Conservation (phyloP, 371 early-diverging fungal genomes). For the Mucor ambiguus region DNA sequence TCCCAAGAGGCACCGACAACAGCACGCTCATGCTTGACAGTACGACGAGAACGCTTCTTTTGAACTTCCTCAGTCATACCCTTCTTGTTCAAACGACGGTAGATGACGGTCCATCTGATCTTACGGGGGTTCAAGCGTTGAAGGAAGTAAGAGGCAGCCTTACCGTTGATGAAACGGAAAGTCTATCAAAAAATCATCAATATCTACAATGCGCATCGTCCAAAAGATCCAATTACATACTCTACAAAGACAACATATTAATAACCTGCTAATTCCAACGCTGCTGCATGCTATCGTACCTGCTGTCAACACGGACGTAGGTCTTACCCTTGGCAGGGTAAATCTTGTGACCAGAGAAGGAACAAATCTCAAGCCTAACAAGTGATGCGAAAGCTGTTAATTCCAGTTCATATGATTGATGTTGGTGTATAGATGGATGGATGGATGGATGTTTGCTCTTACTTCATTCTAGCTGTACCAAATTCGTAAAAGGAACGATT, state of each 20-base stretch:
- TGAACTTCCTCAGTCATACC: constrained; percentile 93
- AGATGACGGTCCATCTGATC: constrained; percentile 96
- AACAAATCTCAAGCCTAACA: constrained; percentile 86
- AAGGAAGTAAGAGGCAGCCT: constrained; percentile 94
- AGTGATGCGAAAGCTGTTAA: background rate
- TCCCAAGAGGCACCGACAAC: constrained; percentile 96
- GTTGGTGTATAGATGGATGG: background rate
- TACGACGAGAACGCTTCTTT: constrained; percentile 95
- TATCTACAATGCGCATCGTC: background rate
- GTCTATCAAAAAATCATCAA: constrained; percentile 49
- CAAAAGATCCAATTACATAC: constrained; percentile 16
- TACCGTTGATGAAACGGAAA: constrained; percentile 96
- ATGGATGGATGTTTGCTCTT: constrained; percentile 16
- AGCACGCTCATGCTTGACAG: constrained; percentile 96
- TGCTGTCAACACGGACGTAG: constrained; percentile 90
- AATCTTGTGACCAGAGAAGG: constrained; percentile 98
- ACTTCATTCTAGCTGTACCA: constrained; percentile 24
- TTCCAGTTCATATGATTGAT: background rate
- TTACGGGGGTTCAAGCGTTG: constrained; percentile 96
- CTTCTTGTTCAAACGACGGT: constrained; percentile 98
- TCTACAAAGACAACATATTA: constrained; percentile 15
- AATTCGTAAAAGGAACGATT: constrained; percentile 21
- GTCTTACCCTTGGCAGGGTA: constrained; percentile 97
- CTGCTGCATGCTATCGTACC: constrained; percentile 34
- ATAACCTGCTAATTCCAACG: background rate